A percentile compares a stretch with the other conserved stretches of the same genome.
Conservation (phyloP, 2,329 filamentous ascomycete genomes). For the Cyanodermella asteris region DNA sequence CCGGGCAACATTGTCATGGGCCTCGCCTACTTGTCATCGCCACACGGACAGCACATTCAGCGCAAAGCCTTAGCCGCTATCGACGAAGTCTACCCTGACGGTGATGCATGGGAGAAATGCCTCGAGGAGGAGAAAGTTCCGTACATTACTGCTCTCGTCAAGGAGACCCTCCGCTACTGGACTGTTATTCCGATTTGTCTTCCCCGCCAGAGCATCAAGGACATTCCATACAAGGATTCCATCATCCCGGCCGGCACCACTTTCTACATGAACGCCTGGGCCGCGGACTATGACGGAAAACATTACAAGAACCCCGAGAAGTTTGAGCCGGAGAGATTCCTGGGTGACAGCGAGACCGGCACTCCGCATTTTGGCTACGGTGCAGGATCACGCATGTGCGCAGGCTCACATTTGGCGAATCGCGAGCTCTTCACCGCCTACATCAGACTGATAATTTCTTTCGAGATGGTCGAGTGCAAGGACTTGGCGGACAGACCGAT, state of each 20-base stretch:
- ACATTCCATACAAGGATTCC: conserved; percentile 45
- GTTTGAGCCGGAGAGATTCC: conserved; percentile 51
- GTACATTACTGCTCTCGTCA: conserved; percentile 57
- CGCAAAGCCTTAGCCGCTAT: conserved; percentile 48
- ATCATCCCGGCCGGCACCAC: conserved; percentile 53
- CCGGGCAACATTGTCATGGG: conserved; percentile 62
- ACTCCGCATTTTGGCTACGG: conserved; percentile 42
- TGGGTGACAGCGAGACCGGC: conserved; percentile 31
- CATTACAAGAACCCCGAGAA: conserved; percentile 42
- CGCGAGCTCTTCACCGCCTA: conserved; percentile 40
- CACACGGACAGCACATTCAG: conserved; percentile 48
- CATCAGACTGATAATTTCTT: conserved; percentile 35
- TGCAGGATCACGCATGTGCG: conserved; percentile 41
- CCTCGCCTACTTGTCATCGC: conserved; percentile 50
- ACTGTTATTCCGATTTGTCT: conserved; percentile 61
- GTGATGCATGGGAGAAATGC: conserved; percentile 56
- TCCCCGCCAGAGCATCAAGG: conserved; percentile 48
- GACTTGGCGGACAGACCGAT: conserved; percentile 27
- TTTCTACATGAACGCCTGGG: conserved; percentile 66
- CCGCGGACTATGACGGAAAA: conserved; percentile 46
- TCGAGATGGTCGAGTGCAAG: conserved; percentile 29
- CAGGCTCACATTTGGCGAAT: conserved; percentile 40
- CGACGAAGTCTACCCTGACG: conserved; percentile 45
- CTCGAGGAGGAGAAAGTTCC: conserved; percentile 52
- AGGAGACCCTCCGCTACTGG: conserved; percentile 59